phyloP scores from a whole-genome alignment of 306 rosid genomes.

The Erythrophleum fordii region DNA sequence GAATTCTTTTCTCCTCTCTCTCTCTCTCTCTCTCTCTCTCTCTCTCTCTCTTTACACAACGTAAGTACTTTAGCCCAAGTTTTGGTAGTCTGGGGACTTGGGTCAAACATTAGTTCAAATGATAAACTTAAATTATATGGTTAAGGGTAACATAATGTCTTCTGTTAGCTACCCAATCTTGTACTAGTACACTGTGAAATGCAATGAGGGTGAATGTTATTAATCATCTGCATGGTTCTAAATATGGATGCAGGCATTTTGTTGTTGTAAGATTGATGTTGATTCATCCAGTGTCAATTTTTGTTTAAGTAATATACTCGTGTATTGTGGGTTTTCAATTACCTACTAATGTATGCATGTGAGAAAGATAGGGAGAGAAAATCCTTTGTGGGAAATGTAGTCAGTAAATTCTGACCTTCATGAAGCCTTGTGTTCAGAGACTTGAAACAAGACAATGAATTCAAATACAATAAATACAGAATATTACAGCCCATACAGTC shows the following conservation, averaged over 20 bases:
- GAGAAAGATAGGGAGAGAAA: not conserved
- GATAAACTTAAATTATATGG: no score
- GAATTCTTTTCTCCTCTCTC: no score
- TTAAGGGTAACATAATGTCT: no score
- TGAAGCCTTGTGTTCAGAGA: no score
- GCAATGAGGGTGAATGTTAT: not conserved
- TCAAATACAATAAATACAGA: no score
- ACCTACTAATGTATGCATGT: not conserved
- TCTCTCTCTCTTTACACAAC: no score
- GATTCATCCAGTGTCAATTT: not conserved
- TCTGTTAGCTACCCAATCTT: no score
- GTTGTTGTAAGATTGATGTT: not conserved
- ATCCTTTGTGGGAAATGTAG: not conserved
- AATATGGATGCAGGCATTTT: not conserved
- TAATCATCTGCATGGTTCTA: not conserved
- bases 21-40: no score
- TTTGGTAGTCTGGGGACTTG: not conserved
- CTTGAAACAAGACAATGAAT: not conserved
- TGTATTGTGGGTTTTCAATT: constrained; percentile 12
- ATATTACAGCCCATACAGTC: not conserved
- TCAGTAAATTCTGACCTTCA: not conserved
- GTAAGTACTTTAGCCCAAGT: not conserved
- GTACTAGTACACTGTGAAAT: no score
- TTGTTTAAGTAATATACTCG: not conserved
- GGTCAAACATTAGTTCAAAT: not conserved